Conservation (phyloP, 1,284 basidiomycete genomes). For the Golubevia pallescens region DNA sequence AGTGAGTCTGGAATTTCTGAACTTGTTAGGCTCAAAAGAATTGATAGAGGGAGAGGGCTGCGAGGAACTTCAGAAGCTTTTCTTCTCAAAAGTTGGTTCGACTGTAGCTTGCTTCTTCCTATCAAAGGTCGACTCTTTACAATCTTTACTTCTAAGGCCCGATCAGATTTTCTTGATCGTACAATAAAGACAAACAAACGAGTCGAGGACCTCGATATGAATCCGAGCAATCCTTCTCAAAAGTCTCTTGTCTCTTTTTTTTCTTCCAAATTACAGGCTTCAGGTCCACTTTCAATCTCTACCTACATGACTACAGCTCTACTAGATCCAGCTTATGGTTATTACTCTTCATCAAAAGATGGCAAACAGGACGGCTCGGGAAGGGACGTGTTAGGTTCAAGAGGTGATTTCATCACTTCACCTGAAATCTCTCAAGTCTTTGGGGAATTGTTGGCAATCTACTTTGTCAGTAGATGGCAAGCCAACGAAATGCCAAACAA, state of each 20-base stretch:
- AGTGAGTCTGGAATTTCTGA: too few species aligned
- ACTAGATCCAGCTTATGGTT: slow-evolving; percentile 56
- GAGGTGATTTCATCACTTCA: slow-evolving; percentile 93
- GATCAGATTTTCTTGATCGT: too few species aligned
- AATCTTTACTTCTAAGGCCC: too few species aligned
- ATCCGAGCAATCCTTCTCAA: too few species aligned
- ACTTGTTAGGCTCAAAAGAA: too few species aligned
- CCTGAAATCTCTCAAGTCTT: slow-evolving; percentile 97
- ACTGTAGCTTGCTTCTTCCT: too few species aligned
- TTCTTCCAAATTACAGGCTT: slow-evolving; percentile 17
- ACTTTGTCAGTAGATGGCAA: slow-evolving; percentile 54
- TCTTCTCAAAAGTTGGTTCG: too few species aligned
- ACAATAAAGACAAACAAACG: too few species aligned
- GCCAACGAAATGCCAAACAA: slow-evolving; percentile 19
- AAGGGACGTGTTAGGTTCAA: slow-evolving; percentile 77
- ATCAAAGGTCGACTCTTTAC: too few species aligned
- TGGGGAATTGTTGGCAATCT: slow-evolving; percentile 77
- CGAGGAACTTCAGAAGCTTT: too few species aligned
- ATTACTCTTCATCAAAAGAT: slow-evolving; percentile 31
- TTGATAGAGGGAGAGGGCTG: too few species aligned
- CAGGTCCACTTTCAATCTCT: slow-evolving; percentile 54
- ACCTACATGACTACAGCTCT: slow-evolving; percentile 61
- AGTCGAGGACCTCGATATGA: too few species aligned
- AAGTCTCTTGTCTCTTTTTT: background rate
- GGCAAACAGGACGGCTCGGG: background rate